Conservation (phyloP, 345 rosid species). For the Barbarea vulgaris region DNA sequence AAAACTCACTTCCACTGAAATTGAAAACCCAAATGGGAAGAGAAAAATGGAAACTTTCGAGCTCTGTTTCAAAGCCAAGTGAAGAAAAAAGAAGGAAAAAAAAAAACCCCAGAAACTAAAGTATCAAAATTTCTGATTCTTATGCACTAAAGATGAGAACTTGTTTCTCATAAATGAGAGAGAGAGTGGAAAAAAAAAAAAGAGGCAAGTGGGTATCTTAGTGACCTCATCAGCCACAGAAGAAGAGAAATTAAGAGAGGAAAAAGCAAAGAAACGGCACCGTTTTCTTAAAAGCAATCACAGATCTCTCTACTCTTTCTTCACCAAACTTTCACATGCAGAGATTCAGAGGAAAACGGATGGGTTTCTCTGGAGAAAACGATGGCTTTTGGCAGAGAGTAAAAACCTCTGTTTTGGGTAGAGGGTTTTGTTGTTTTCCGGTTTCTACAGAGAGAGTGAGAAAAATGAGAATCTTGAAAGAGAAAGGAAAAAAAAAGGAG, state of each 20-base stretch:
- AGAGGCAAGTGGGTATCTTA: constrained; percentile 28
- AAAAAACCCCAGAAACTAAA: constrained; percentile 6
- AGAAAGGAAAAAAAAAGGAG: constrained; percentile 1
- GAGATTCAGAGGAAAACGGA: constrained; percentile 27
- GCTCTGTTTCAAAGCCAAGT: constrained; percentile 29
- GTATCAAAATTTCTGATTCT: constrained; percentile 26
- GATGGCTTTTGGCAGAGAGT: constrained; percentile 43
- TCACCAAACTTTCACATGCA: constrained; percentile 73
- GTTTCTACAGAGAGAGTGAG: constrained; percentile 25
- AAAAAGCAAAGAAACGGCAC: constrained; percentile 38
- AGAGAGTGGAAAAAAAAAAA: constrained; percentile 1
- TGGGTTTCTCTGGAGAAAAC: constrained; percentile 52
- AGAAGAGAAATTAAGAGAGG: constrained; percentile 24
- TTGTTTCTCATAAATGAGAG: neutral
- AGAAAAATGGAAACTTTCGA: constrained; percentile 28
- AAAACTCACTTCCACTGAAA: neutral
- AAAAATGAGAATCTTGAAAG: constrained; percentile 26
- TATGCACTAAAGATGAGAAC: constrained; percentile 22
- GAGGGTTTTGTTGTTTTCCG: constrained; percentile 22
- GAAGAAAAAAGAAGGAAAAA: no score
- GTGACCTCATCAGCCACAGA: constrained; percentile 33
- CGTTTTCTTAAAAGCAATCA: constrained; percentile 46
- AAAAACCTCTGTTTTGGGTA: constrained; percentile 3
- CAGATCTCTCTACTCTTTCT: constrained; percentile 52
- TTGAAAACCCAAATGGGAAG: constrained; percentile 1